Percentiles rank a stretch among this genome's conserved stretches.
phyloP scores from a whole-genome alignment of 1,284 basidiomycete species.

The Coniferiporia sulphurascens region DNA sequence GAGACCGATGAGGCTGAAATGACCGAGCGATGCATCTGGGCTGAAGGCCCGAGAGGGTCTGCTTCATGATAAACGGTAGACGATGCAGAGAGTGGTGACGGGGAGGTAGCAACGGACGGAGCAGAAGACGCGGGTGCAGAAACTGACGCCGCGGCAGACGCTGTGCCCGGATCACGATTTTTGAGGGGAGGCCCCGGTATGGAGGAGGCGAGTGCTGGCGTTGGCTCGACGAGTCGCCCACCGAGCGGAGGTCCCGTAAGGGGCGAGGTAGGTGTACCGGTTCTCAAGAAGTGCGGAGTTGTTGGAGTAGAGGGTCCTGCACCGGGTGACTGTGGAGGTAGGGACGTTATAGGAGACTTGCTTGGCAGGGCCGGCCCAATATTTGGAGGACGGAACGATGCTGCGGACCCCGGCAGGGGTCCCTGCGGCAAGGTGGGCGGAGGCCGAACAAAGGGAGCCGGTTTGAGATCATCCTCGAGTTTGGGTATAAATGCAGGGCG shows the following conservation, averaged over 20 bases:
- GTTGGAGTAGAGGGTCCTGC: conserved; percentile 44
- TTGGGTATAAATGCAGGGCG: conserved; percentile 58
- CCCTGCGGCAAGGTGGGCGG: neutral
- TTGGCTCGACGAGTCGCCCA: conserved; percentile 62
- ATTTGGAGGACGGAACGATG: conserved; percentile 14
- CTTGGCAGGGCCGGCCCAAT: conserved; percentile 8
- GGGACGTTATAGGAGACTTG: conserved; percentile 19
- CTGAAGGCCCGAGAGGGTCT: conserved; percentile 15
- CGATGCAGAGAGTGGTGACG: neutral
- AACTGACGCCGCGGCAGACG: conserved; percentile 9
- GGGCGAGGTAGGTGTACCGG: conserved; percentile 21
- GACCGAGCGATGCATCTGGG: conserved; percentile 6
- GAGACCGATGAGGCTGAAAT: conserved; percentile 3
- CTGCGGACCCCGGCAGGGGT: conserved; percentile 4
- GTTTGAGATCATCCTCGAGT: conserved; percentile 54
- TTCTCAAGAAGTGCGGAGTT: conserved; percentile 9
- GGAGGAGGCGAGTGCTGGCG: conserved; percentile 67
- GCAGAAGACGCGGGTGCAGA: conserved; percentile 2
- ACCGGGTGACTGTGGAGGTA: conserved; percentile 44
- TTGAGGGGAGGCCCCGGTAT: conserved; percentile 11
- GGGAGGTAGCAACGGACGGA: conserved; percentile 1
- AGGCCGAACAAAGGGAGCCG: conserved; percentile 24
- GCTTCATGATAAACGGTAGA: conserved; percentile 8
- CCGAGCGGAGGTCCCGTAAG: conserved; percentile 48
- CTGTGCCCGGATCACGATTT: neutral